Base-by-base conservation (phyloP, 2,329 filamentous ascomycete species). In the Diaporthe eres region DNA sequence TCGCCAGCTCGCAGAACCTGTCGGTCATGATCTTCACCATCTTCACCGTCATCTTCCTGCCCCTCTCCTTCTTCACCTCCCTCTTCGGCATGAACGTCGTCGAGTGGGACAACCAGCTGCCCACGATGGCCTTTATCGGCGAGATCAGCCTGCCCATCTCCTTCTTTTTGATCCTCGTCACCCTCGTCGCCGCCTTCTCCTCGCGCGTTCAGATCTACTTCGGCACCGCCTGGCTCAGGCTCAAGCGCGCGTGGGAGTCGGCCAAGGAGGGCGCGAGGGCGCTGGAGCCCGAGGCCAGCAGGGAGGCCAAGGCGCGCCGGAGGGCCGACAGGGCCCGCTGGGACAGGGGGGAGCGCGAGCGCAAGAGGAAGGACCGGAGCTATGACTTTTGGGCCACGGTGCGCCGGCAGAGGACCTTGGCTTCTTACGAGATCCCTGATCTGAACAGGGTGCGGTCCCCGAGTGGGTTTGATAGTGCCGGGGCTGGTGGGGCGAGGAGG, bases 1-100 rank as follows among this genome's bases (percentile, higher is more conserved):
- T 92, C 0, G 91, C 91, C 0, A 90, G 89, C 75, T 88, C 88
- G 12, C 91, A 92, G 81, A 91, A 90, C 74, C 85, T 90, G 34
- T 90, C 90, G 22, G 88, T 93, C 75, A 91, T 92, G 88, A 91
- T 93, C 77, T 92, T 93, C 81, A 93, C 91, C 12, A 91, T 87
- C 0, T 90, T 91, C 75, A 91, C 89, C 13, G 89, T 93, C 74
- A 91, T 93, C 28, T 93, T 92, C 82, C 83, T 92, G 1, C 91
- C 91, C 0, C 81, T 93, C 8, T 91, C 89, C 25, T 93, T 93
- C 83, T 93, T 93, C 81, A 92, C 91, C 0, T 89, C 90, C 3
- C 80, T 93, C 0, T 93, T 93, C 73, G 91, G 91, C 72, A 92
- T 93, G 87, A 93, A 93, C 78, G 90, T 90, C 3, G 83, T 82